These are phyloP conservation scores for Aspergillus fumigatiaffinis DNA, from an alignment of 2,329 filamentous ascomycete species.

Conservation along the genomic window DNA sequence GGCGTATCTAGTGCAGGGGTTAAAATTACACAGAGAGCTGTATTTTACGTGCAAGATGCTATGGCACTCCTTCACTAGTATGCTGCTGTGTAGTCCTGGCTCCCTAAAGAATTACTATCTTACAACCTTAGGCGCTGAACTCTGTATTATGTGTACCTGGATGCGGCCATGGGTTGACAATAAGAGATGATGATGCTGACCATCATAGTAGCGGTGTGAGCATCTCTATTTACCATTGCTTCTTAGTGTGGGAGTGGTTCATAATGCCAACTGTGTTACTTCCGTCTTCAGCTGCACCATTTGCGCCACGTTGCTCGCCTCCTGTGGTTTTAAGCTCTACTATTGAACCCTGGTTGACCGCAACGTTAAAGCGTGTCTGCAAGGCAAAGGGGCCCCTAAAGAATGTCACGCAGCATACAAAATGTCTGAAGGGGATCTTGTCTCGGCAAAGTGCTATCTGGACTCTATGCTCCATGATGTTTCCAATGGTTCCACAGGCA, in stretches of 20 bases:
- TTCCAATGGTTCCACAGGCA: slow-evolving; percentile 62
- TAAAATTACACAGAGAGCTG: too few relatives aligned
- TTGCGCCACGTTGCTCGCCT: slow-evolving; percentile 87
- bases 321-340: slow-evolving; percentile 91
- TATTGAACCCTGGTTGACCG: slow-evolving; percentile 93
- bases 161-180: too few relatives aligned
- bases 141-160: too few relatives aligned
- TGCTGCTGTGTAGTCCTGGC: too few relatives aligned
- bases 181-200: too few relatives aligned
- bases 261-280: slow-evolving; percentile 89
- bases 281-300: slow-evolving; percentile 91
- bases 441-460: slow-evolving; percentile 89
- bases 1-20: too few relatives aligned
- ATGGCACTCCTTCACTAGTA: too few relatives aligned
- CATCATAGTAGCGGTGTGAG: too few relatives aligned
- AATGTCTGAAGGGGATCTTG: slow-evolving; percentile 90
- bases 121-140: too few relatives aligned
- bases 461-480: slow-evolving; percentile 88
- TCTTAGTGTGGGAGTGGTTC: slow-evolving; percentile 48
- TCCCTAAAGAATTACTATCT: too few relatives aligned
- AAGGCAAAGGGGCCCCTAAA: slow-evolving; percentile 94
- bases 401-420: slow-evolving; percentile 90
- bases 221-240: slow-evolving; percentile 43
- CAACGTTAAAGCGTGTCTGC: slow-evolving; percentile 95
- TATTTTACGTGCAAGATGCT: too few relatives aligned